Evolutionary conservation across 1,284 basidiomycete genomes (phyloP), one percentile per base, ranked within the genome.

Genomic region (Pseudozyma sp.): DNA sequence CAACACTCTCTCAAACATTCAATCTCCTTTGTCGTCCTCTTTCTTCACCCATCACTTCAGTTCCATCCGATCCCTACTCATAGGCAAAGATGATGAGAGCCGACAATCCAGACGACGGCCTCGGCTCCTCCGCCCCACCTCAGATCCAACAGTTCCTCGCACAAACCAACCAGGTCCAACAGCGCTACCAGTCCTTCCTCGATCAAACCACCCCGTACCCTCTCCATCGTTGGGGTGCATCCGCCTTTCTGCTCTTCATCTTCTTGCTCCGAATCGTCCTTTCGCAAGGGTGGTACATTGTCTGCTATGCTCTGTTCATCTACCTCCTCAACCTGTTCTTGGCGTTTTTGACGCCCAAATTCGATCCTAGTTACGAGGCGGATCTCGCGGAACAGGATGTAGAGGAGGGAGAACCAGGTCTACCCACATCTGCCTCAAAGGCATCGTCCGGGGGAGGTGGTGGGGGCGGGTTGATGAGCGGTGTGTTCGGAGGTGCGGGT

Each of bases 321-420:
- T 84, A 82, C 54, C 79, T 84, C 35, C 72, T 84, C 71, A 85
- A 86, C 85, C 86, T 95, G 54, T 89, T 94, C 42, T 87, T 94
- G 68, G 92, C 92, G 7, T 94, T 95, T 87, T 87, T 95, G 7
- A 92, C 93, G 86, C 94, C 94, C 42, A 93, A 91, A 84, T 99
- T 99, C 85, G 97, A 99, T 86, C 96, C 97, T 0, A 94, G 94
- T 1, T 87, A 97, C 40, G 92, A 96, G 76, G 92, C 92, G 46
- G 97, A 99, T 85, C 87, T 97, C 4, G 88, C 93, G 57, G 95
- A 94, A 7, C 93, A 96, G 81, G 94, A 98, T 81, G 92, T 97
- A 17, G 96, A 98, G 83, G 95, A 94, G 81, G 96, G 95, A 24
- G 93, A 91, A n/a, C 81, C 87, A 0, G 85, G 85, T 0, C 63